Evolutionary conservation across 179 eudicot genomes (phyloP), one percentile per base, ranked within the genome.

Genomic region (Dionaea muscipula): DNA sequence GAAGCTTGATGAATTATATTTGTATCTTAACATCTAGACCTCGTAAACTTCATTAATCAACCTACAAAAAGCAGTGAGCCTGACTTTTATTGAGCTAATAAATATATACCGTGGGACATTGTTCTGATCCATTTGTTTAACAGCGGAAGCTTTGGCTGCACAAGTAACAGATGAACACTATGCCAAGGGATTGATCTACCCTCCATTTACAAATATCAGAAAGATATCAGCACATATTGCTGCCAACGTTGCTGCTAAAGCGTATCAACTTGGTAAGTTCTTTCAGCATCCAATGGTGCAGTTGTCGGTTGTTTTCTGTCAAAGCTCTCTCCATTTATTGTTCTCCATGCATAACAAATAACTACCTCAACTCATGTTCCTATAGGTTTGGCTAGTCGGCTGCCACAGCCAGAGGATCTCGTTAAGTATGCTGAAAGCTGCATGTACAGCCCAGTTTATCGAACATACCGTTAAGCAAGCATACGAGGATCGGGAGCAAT

Each of bases 141-240:
- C 80, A 85, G 95, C 98, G 46, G 95, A 91, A 68, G 98, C 88
- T 23, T 74, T 87, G 80, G 98, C 98, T 57, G 77, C 72, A 15
- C 86, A 87, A 81, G 95, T 86, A 26, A 68, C 84, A 1, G 74
- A 84, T 31, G 95, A 86, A 51, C 72, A 87, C 68, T 80, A 64
- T 15, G 77, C 55, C 5, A 84, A 84, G 66, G 98, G 98, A 52
- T 68, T 82, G 70, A 84, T 79, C 51, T 91, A 78, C 51, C 98
- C 98, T 0, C 94, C 94, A 59, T 73, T 78, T 67, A 48, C 77
- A 1, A 74, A 74, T 53, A 91, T 91, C 69, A 71, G 98, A 65
- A 82, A 77, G 53, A 91, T 91, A 46, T 91, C 98, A 21, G 91
- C 94, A 51, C 61, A 84, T 43, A 84, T 91, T 64, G 95, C 98